Evolutionary conservation across 2,329 filamentous ascomycete genomes (phyloP), one percentile per base, ranked within the genome.

Genomic region (Pseudopyricularia javanii): DNA sequence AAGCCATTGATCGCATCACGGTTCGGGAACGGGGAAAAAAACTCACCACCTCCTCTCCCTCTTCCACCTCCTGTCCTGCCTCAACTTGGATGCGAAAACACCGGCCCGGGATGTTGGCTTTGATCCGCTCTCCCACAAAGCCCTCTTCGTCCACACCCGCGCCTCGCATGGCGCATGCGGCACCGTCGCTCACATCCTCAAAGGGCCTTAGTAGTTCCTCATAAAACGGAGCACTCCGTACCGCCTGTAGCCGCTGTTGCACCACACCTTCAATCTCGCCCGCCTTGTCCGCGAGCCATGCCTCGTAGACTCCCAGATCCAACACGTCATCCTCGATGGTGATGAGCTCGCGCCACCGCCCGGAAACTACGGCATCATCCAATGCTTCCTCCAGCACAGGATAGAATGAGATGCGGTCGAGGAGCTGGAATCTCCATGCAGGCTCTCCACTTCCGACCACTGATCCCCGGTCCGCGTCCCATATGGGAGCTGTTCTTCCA

Each of bases 381-480:
- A 79, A 72, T 56, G 79, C 74, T 15, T 67, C 63, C 56, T 79
- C 74, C 30, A 59, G 68, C 12, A 80, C 76, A 52, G 72, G 69
- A 56, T 79, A 75, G 61, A 75, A 81, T 0, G 71, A 75, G 20
- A 81, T 66, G 49, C 78, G 69, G 56, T 82, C 78, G 55, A 81
- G 79, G 55, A 79, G 74, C 51, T 73, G 68, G 57, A 79, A 80
- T 2, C 80, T 66, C 72, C 77, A 79, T 0, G 78, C 77, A 22
- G 64, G 59, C 59, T 63, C 49, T 59, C 65, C 54, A 65, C 65
- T 4, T 14, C 11, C 33, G 4, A 15, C n/a, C 17, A 12, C 37
- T 43, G 17, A 3, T 22, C 14, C 2, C 24, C 37, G 14, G 8
- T 43, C 15, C 37, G 17, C 11, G 37, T 43, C 20, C 37, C 37